Conservation (phyloP, 441 rosid genomes). For the Raphanus hybrid region DNA sequence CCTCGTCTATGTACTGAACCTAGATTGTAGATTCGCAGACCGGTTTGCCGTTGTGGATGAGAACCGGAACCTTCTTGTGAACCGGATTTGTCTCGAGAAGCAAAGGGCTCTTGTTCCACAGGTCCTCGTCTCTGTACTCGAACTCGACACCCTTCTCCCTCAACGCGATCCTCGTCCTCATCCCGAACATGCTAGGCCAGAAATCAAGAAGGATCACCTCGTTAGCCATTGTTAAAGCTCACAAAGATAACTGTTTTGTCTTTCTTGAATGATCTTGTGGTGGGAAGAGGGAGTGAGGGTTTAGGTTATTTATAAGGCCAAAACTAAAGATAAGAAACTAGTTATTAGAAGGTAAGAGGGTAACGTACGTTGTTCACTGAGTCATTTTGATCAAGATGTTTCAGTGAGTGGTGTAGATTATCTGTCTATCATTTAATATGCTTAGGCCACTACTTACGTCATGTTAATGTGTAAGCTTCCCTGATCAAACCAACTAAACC, state of each 20-base stretch:
- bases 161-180: constrained; percentile 47
- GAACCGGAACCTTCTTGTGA: constrained; percentile 33
- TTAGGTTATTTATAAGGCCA: neutral
- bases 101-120: constrained; percentile 42
- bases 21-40: constrained; percentile 40
- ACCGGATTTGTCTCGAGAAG: constrained; percentile 46
- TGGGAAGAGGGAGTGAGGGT: neutral
- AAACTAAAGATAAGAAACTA: neutral
- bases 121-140: constrained; percentile 46
- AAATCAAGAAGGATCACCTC: constrained; percentile 44
- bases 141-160: constrained; percentile 44
- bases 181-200: constrained; percentile 48
- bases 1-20: constrained; percentile 51
- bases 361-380: no score
- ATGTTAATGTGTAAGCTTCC: neutral
- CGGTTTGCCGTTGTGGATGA: constrained; percentile 7
- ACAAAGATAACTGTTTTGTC: neutral
- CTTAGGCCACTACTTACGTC: neutral
- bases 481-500: neutral
- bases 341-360: no score
- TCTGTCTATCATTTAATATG: neutral
- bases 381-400: neutral
- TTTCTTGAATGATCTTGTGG: neutral
- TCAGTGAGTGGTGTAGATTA: neutral
- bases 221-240: constrained; percentile 40